phyloP scores from a whole-genome alignment of 257 asterid species.

The Agastache rugosa region DNA sequence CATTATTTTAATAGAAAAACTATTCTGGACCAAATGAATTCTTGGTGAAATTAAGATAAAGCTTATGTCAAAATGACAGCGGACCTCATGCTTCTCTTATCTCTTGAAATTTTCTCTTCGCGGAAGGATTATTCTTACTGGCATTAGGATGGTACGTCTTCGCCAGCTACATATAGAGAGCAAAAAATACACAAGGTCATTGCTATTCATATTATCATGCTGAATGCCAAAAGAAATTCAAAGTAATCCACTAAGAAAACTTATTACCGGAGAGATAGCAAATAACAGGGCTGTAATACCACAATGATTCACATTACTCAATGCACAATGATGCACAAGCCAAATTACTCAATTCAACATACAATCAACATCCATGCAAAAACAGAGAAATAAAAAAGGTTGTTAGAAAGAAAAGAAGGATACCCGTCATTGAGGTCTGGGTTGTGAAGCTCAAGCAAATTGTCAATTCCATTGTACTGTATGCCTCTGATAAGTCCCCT shows the following conservation, averaged over 20 bases:
- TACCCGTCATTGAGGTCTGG: no score
- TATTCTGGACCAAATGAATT: conserved; percentile 32
- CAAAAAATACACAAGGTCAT: conserved; percentile 20
- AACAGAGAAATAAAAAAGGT: no score
- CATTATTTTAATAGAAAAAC: conserved; percentile 30
- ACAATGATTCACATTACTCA: no score
- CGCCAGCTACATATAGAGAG: no score
- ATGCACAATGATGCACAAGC: no score
- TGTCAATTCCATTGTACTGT: no score
- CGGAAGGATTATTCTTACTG: conserved; percentile 77
- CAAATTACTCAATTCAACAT: no score
- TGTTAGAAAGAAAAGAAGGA: no score
- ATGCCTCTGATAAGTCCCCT: no score
- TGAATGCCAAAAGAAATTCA: conserved; percentile 8
- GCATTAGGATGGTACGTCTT: no score
- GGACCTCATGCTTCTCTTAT: conserved; percentile 98
- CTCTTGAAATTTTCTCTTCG: conserved; percentile 94
- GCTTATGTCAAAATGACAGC: conserved; percentile 37
- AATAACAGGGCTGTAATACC: conserved; percentile 8
- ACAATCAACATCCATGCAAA: no score
- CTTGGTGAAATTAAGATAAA: conserved; percentile 30
- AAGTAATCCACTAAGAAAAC: conserved; percentile 10
- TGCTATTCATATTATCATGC: conserved; percentile 17
- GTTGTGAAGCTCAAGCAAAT: no score
- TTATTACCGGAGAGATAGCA: background rate